These are phyloP conservation scores for Prunus mira DNA, from an alignment of 306 rosid genomes.

Conservation along the genomic window DNA sequence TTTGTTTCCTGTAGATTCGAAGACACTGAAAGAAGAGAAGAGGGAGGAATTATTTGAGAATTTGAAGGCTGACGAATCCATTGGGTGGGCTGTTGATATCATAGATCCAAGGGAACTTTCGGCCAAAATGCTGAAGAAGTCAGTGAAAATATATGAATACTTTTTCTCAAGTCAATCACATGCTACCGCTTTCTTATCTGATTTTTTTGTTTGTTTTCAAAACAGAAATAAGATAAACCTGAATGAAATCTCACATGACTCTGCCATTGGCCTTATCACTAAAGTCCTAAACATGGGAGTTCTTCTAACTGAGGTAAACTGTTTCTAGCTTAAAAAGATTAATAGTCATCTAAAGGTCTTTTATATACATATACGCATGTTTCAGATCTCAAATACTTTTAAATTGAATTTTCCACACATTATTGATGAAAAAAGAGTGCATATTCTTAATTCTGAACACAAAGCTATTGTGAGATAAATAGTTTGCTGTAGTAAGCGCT, in stretches of 20 bases:
- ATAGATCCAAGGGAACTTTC: slow-evolving; percentile 83
- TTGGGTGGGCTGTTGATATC: slow-evolving; percentile 90
- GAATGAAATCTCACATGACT: slow-evolving; percentile 85
- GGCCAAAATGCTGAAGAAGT: slow-evolving; percentile 81
- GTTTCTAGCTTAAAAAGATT: slow-evolving; percentile 3
- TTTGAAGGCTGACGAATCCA: slow-evolving; percentile 60
- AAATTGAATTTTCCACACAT: neutral
- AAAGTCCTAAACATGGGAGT: slow-evolving; percentile 73
- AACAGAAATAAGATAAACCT: slow-evolving; percentile 75
- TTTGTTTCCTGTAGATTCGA: slow-evolving; percentile 58
- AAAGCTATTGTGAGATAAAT: neutral
- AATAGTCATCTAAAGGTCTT: neutral
- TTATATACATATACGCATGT: neutral
- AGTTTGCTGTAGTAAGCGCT: neutral
- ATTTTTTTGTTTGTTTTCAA: slow-evolving; percentile 18
- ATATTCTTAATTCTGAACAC: neutral
- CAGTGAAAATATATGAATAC: neutral
- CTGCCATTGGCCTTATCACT: slow-evolving; percentile 76
- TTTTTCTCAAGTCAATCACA: neutral
- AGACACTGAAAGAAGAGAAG: slow-evolving; percentile 88
- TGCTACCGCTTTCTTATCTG: slow-evolving; percentile 2
- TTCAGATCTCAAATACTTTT: neutral
- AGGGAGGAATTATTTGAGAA: slow-evolving; percentile 84
- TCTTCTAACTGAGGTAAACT: slow-evolving; percentile 79
- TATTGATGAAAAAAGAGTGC: neutral